These are phyloP conservation scores for Logfia minima DNA, from an alignment of 129 eudicot genomes.

Conservation along the genomic window DNA sequence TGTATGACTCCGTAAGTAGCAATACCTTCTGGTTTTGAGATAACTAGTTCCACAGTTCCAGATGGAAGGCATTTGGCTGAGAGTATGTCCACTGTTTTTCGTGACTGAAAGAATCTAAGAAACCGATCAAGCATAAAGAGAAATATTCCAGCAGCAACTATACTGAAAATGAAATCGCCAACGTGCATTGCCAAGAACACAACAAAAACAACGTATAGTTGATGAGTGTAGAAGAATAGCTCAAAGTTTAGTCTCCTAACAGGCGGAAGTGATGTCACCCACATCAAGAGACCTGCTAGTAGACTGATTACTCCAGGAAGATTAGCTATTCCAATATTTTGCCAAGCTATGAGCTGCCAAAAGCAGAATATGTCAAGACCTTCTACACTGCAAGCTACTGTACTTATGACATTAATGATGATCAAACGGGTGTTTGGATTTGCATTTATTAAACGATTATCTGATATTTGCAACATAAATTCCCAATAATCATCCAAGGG, in stretches of 20 bases:
- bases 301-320: constrained; percentile 90
- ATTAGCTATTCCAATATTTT: constrained; percentile 56
- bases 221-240: constrained; percentile 90
- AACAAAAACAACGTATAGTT: constrained; percentile 71
- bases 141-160: constrained; percentile 69
- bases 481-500: too few relatives aligned
- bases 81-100: constrained; percentile 64
- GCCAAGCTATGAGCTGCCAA: constrained; percentile 64
- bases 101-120: constrained; percentile 79
- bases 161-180: constrained; percentile 65
- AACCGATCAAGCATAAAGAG: constrained; percentile 91
- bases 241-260: constrained; percentile 75
- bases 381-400: background rate
- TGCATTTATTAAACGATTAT: too few relatives aligned
- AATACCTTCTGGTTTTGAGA: constrained; percentile 83
- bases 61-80: constrained; percentile 83
- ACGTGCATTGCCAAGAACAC: constrained; percentile 86
- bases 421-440: too few relatives aligned
- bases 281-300: constrained; percentile 73
- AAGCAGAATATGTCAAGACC: background rate
- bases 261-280: constrained; percentile 88
- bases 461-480: too few relatives aligned
- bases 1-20: too few relatives aligned
- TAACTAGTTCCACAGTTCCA: constrained; percentile 74
- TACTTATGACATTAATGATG: background rate